Percentiles rank a stretch among this genome's conserved stretches.
Evolutionary conservation across 257 asterid genomes (phyloP).

Genomic region (Oldenlandia corymbosa): DNA sequence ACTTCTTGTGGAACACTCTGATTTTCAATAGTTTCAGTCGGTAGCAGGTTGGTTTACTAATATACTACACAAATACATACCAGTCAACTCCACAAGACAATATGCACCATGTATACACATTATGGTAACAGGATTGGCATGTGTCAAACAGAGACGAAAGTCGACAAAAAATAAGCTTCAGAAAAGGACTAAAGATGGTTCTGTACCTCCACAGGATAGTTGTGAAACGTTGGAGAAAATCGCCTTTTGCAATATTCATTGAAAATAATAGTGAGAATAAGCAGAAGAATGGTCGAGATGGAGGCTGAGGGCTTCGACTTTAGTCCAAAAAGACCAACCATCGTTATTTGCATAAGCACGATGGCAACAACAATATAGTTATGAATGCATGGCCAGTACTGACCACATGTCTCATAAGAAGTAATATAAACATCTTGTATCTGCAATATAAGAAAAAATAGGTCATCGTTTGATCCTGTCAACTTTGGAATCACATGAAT

Average conservation of each 20-base stretch:
- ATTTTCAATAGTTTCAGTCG: too few species aligned
- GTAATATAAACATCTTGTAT: conserved; percentile 79
- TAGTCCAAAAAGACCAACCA: conserved; percentile 90
- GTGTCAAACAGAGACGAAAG: neutral
- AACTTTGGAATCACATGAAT: neutral
- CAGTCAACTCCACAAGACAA: too few species aligned
- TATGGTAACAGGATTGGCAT: too few species aligned
- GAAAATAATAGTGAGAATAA: conserved; percentile 62
- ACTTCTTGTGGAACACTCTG: too few species aligned
- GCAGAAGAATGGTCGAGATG: conserved; percentile 61
- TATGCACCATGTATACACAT: too few species aligned
- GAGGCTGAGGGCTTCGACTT: conserved; percentile 92
- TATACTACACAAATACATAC: too few species aligned
- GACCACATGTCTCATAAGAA: conserved; percentile 82
- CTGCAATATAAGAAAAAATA: conserved; percentile 31
- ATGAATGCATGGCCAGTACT: conserved; percentile 88
- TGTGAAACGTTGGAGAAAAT: conserved; percentile 66
- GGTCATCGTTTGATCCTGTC: neutral
- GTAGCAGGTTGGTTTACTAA: too few species aligned
- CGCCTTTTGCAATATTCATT: conserved; percentile 87
- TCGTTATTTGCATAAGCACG: conserved; percentile 73
- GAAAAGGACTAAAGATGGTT: neutral
- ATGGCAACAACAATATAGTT: conserved; percentile 68
- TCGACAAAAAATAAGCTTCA: neutral
- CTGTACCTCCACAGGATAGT: conserved; percentile 68